Percentiles rank a stretch among this genome's conserved stretches.
These are phyloP conservation scores for Saturnispora saitoi DNA, from an alignment of 805 yeast genomes.

Conservation along the genomic window DNA sequence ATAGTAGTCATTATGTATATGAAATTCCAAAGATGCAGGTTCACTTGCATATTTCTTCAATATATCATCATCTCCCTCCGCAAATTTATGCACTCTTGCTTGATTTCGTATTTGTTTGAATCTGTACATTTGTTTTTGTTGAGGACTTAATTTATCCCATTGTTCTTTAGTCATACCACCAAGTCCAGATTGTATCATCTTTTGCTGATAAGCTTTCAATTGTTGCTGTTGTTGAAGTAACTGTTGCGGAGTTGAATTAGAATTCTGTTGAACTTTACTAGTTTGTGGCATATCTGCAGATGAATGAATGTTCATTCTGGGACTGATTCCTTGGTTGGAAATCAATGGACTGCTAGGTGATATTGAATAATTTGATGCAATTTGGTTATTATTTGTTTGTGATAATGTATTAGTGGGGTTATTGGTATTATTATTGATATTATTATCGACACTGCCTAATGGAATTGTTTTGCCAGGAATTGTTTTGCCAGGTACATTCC, in stretches of 20 bases:
- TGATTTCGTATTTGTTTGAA: conserved; percentile 35
- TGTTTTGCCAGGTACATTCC: conserved; percentile 1
- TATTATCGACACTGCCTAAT: not conserved
- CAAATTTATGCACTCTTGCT: conserved; percentile 46
- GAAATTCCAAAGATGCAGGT: conserved; percentile 80
- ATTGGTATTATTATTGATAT: not conserved
- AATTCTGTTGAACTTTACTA: not conserved
- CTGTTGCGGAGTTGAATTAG: conserved; percentile 9
- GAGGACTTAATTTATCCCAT: conserved; percentile 28
- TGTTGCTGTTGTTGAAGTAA: conserved; percentile 11
- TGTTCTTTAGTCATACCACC: conserved; percentile 20
- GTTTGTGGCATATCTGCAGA: not conserved
- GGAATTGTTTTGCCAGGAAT: conserved; percentile 9
- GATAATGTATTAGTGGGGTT: not conserved
- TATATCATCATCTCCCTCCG: conserved; percentile 64
- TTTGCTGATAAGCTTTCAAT: not conserved
- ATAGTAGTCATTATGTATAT: conserved; percentile 85
- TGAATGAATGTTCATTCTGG: not conserved
- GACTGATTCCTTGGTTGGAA: not conserved
- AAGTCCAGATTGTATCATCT: conserved; percentile 6
- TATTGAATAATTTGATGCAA: not conserved
- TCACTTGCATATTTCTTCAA: conserved; percentile 66
- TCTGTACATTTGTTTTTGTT: conserved; percentile 35
- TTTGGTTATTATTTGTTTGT: not conserved
- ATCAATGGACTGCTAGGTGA: not conserved